Base-by-base conservation (phyloP, 768 basidiomycete species). In the Russula griseocarnosa region DNA sequence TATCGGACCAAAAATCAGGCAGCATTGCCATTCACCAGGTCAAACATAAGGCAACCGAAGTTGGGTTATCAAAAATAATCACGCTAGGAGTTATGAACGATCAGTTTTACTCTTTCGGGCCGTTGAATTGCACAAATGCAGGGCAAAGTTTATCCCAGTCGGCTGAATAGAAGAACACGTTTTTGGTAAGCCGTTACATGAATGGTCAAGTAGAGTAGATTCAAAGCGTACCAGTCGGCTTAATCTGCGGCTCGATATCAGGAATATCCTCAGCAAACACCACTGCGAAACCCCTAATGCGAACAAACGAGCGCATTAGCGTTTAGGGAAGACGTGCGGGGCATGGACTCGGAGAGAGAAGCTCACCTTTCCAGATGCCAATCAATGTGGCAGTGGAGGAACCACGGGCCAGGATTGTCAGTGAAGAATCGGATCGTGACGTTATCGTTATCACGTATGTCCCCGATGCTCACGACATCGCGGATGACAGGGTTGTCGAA, bases 361-460 rank as follows among this genome's bases (percentile, higher is more conserved):
- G 9, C 55, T 56, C 40, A 28, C 55, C 18, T 56, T 56, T 56
- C 42, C 55, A 56, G 44, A 18, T 56, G 55, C 55, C 55, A 56
- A n/a, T 56, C 55, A 11, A 56, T 56, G 55, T 56, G 55, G 26
- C 55, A 56, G 26, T 56, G 55, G 18, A 56, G 55, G 55, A 56
- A 56, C 55, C 55, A 56, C 18, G 55, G 55, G 9, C 55, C 55
- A 30, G 55, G 40, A n/a, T 56, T 71, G 63, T 72, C 72, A 3
- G 71, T 71, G 1, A 66, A 51, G 55, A 73, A 72, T 20, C 74
- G 66, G 55, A 74, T 62, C 47, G 69, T 65, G 18, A 69, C 65
- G 16, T 69, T 69, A 8, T 63, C 62, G 30, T 18, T 18, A 5
- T 16, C 38, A 16, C 11, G 11, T 1, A 13, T 1, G 20, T 20